phyloP scores from a whole-genome alignment of 139 green algal genomes.

The Eudorina sp. region DNA sequence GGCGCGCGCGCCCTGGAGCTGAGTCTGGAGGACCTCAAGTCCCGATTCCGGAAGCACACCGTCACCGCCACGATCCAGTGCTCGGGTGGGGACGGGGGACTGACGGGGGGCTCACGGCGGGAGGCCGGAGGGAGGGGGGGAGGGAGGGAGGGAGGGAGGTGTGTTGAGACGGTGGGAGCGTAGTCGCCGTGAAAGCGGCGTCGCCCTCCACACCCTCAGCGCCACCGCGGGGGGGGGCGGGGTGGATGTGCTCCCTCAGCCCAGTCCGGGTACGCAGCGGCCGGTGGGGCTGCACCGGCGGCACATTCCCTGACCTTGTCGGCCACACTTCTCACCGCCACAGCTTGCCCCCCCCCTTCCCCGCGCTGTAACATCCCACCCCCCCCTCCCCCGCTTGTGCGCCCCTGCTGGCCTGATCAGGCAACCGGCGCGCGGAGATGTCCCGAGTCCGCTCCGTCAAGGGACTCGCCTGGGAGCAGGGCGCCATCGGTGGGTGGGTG shows the following conservation, averaged over 20 bases:
- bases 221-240: too few relatives aligned
- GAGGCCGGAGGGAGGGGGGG: neutral
- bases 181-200: too few relatives aligned
- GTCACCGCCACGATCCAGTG: slow-evolving; percentile 87
- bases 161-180: neutral
- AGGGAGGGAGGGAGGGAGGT: too few relatives aligned
- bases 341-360: too few relatives aligned
- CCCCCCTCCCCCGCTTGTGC: too few relatives aligned
- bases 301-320: too few relatives aligned
- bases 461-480: slow-evolving; percentile 84
- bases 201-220: too few relatives aligned
- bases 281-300: too few relatives aligned
- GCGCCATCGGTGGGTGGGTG: slow-evolving; percentile 67
- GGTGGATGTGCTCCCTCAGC: too few relatives aligned
- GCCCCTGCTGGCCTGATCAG: slow-evolving; percentile 41
- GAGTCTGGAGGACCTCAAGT: slow-evolving; percentile 79
- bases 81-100: slow-evolving; percentile 34
- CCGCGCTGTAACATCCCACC: neutral
- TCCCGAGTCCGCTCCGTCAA: slow-evolving; percentile 73
- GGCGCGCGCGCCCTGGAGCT: slow-evolving; percentile 74
- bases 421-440: slow-evolving; percentile 88
- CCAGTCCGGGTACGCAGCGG: too few relatives aligned
- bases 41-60: slow-evolving; percentile 82
- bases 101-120: neutral
- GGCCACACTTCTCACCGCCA: too few relatives aligned